Conservation (phyloP, 2,329 filamentous ascomycete species). For the Fusarium verrucosum region DNA sequence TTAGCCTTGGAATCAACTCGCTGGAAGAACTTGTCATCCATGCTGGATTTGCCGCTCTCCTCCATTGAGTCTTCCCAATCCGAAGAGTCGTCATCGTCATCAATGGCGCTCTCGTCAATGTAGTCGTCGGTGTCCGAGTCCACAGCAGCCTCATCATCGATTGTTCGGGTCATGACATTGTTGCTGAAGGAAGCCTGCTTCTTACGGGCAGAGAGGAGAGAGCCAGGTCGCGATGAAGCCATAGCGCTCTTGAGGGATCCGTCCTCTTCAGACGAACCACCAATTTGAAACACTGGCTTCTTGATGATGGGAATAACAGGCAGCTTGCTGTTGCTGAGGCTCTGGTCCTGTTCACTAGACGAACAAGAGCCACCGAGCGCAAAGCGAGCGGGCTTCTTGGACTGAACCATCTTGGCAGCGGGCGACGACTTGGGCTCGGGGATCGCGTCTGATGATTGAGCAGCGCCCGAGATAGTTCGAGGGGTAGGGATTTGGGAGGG, state of each 20-base stretch:
- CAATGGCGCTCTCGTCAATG: slow-evolving; percentile 84
- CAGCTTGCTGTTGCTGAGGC: slow-evolving; percentile 56
- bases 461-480: slow-evolving; percentile 58
- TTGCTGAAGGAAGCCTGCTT: slow-evolving; percentile 87
- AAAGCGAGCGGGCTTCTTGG: slow-evolving; percentile 72
- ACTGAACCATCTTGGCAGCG: slow-evolving; percentile 72
- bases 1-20: slow-evolving; percentile 89
- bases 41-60: slow-evolving; percentile 83
- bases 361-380: slow-evolving; percentile 83
- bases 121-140: slow-evolving; percentile 74
- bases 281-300: slow-evolving; percentile 61
- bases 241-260: slow-evolving; percentile 73
- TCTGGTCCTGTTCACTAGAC: slow-evolving; percentile 67
- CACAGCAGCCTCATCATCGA: slow-evolving; percentile 63
- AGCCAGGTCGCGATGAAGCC: slow-evolving; percentile 55
- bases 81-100: slow-evolving; percentile 71
- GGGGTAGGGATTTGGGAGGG: slow-evolving; percentile 71
- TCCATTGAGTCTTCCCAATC: slow-evolving; percentile 76
- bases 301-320: slow-evolving; percentile 45
- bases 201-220: slow-evolving; percentile 61
- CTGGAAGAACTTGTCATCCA: slow-evolving; percentile 86
- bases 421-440: slow-evolving; percentile 68
- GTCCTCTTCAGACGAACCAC: slow-evolving; percentile 76
- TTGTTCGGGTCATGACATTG: slow-evolving; percentile 74
- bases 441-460: slow-evolving; percentile 65